Percentiles rank a stretch among this genome's conserved stretches.
Evolutionary conservation across 768 basidiomycete genomes (phyloP).

Genomic region (Russula olivacea): DNA sequence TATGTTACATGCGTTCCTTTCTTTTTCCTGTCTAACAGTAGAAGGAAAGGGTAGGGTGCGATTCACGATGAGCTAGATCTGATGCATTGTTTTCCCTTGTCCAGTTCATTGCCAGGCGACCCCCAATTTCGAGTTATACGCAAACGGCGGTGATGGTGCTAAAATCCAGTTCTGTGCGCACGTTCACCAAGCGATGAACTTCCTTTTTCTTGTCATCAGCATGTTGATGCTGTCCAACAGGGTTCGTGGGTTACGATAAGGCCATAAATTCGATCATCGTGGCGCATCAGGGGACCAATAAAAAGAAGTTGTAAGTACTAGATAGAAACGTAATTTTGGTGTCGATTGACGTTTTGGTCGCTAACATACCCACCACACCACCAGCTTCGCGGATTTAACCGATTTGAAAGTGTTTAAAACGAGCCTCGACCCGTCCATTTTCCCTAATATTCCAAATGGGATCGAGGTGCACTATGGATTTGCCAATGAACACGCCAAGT

Average conservation of each 20-base stretch:
- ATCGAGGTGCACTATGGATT: constrained; percentile 53
- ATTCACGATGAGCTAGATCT: neutral
- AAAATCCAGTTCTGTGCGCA: neutral
- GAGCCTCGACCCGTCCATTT: neutral
- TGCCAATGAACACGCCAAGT: constrained; percentile 40
- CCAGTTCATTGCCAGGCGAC: neutral
- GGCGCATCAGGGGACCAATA: constrained; percentile 55
- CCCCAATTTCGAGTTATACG: neutral
- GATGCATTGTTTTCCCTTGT: neutral
- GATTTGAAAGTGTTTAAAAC: neutral
- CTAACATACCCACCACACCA: neutral
- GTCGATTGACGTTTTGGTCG: no score
- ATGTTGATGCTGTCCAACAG: neutral
- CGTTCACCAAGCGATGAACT: neutral
- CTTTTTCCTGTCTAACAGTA: no score
- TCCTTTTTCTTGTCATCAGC: neutral
- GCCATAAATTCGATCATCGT: constrained; percentile 46
- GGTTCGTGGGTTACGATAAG: constrained; percentile 49
- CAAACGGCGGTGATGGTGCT: neutral
- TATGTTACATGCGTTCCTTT: neutral
- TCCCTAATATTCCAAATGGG: constrained; percentile 24
- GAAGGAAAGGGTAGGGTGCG: neutral
- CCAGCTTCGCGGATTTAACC: neutral
- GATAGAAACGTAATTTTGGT: neutral
- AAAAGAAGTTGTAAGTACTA: neutral